Percentiles rank a stretch among this genome's conserved stretches.
These are phyloP conservation scores for Rhodotorula diobovata DNA, from an alignment of 768 basidiomycete genomes.

Conservation along the genomic window DNA sequence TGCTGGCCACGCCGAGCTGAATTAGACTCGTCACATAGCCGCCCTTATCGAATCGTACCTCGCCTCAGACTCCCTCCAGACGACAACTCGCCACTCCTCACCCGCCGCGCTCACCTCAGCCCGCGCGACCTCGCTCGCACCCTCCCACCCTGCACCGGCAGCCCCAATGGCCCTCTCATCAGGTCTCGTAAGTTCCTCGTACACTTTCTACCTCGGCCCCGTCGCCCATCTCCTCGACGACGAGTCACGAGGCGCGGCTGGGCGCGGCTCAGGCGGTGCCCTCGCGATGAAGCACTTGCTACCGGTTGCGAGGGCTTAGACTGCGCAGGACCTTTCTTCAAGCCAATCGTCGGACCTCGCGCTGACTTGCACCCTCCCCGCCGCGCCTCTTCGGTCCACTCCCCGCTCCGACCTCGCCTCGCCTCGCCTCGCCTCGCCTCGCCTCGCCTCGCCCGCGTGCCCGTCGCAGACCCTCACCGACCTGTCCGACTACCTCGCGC, in stretches of 20 bases:
- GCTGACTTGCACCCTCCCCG: not conserved
- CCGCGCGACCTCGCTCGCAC: too few relatives aligned
- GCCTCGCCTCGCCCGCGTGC: not conserved
- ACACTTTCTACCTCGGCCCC: not conserved
- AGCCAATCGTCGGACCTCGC: not conserved
- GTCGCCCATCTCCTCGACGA: too few relatives aligned
- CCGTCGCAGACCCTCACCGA: constrained; percentile 7
- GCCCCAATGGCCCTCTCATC: constrained; percentile 15
- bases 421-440: not conserved
- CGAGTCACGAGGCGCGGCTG: too few relatives aligned
- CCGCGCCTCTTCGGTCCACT: too few relatives aligned
- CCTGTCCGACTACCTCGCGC: constrained; percentile 75
- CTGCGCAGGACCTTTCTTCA: not conserved
- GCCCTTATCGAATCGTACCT: not conserved
- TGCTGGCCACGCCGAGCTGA: too few relatives aligned
- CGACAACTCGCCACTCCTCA: not conserved
- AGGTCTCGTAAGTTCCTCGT: not conserved
- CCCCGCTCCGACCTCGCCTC: not conserved
- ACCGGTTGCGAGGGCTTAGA: not conserved
- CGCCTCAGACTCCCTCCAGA: too few relatives aligned
- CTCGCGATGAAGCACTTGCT: not conserved
- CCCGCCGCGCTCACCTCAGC: not conserved
- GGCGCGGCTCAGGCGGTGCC: not conserved
- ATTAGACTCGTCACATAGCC: too few relatives aligned
- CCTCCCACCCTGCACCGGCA: not conserved